These are phyloP conservation scores for Colletotrichum sp. DNA, from an alignment of 2,329 filamentous ascomycete genomes.

Conservation along the genomic window DNA sequence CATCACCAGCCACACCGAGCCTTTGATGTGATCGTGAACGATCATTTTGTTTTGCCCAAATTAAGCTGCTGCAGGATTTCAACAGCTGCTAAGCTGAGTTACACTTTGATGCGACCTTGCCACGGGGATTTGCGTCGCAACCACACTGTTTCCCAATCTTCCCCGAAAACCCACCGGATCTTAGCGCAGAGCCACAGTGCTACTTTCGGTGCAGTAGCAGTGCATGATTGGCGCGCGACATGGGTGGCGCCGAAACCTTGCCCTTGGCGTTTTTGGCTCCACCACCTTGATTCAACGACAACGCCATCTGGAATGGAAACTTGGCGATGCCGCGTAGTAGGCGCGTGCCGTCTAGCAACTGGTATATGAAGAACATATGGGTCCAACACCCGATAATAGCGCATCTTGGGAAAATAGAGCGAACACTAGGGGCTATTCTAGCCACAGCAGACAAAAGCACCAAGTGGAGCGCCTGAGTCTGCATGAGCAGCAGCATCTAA, in stretches of 20 bases:
- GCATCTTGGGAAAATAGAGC: accelerated
- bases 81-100: background rate
- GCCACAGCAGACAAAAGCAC: accelerated
- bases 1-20: background rate
- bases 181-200: background rate
- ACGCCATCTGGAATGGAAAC: background rate
- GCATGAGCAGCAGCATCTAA: accelerated
- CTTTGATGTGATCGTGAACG: background rate
- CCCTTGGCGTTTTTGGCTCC: background rate
- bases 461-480: background rate
- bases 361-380: accelerated
- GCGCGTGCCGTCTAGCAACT: background rate
- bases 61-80: background rate
- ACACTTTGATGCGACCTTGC: background rate
- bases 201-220: background rate
- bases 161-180: background rate
- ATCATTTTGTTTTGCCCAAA: background rate
- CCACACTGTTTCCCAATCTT: background rate
- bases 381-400: accelerated
- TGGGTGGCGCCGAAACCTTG: background rate
- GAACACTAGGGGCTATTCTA: accelerated
- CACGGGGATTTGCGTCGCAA: background rate
- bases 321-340: background rate
- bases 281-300: background rate
- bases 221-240: background rate